These are phyloP conservation scores for Begonia masoniana DNA, from an alignment of 306 rosid species.

Conservation along the genomic window DNA sequence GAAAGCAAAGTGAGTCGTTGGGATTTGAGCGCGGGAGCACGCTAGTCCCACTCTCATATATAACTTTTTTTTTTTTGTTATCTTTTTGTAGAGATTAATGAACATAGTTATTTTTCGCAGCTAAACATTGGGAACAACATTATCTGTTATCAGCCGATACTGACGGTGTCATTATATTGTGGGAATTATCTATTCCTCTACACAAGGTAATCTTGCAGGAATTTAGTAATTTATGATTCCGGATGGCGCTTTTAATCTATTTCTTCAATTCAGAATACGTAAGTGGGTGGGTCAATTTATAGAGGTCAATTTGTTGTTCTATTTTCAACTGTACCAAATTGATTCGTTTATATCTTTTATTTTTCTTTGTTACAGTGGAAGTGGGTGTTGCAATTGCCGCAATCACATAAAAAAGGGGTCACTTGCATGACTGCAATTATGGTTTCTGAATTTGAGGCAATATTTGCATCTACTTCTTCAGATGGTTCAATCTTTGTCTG, in stretches of 20 bases:
- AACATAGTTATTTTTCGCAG: constrained; percentile 20
- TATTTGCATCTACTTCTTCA: constrained; percentile 79
- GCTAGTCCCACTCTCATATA: too few relatives aligned
- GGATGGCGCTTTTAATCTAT: not conserved
- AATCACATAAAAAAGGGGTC: constrained; percentile 83
- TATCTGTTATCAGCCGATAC: constrained; percentile 87
- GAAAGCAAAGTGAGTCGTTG: too few relatives aligned
- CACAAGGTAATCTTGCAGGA: constrained; percentile 37
- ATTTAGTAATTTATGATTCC: not conserved
- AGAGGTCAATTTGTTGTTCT: too few relatives aligned
- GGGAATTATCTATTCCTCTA: constrained; percentile 55
- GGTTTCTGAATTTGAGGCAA: constrained; percentile 59
- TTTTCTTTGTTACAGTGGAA: constrained; percentile 49
- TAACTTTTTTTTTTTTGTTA: not conserved
- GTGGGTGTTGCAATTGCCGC: constrained; percentile 50
- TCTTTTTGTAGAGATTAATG: not conserved
- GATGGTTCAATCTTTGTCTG: constrained; percentile 54
- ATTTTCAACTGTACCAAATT: too few relatives aligned
- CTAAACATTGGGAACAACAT: constrained; percentile 52
- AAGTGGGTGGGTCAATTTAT: too few relatives aligned
- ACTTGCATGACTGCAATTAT: constrained; percentile 79
- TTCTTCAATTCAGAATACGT: not conserved
- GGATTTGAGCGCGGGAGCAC: too few relatives aligned
- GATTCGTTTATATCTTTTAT: not conserved
- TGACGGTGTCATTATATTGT: constrained; percentile 57